Conservation (phyloP, 441 rosid species). For the Populus hybrid region DNA sequence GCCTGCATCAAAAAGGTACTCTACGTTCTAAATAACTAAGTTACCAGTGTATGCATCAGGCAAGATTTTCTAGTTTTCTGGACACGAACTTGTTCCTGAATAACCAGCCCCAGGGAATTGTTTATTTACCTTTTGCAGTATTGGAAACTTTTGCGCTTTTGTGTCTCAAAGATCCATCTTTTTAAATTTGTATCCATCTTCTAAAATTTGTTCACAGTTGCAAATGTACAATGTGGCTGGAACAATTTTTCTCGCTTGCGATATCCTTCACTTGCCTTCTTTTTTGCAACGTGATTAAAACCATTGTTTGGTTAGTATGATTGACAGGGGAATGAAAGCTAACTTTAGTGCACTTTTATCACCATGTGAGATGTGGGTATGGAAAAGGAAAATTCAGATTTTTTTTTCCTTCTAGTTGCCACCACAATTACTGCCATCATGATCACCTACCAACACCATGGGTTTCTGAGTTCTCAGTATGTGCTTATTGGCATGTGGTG, state of each 20-base stretch:
- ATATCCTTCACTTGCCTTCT: not conserved
- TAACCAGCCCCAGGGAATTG: not conserved
- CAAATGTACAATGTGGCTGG: not conserved
- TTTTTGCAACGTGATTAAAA: not conserved
- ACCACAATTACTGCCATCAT: no score
- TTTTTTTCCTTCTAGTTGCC: no score
- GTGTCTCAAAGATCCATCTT: not conserved
- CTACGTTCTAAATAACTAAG: not conserved
- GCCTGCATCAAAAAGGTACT: constrained; percentile 53
- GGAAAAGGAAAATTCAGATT: no score
- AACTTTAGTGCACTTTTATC: not conserved
- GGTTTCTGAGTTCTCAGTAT: not conserved
- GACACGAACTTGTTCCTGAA: not conserved
- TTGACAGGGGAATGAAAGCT: not conserved
- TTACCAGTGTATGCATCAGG: not conserved
- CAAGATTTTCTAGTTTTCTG: not conserved
- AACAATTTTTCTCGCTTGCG: not conserved
- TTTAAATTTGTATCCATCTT: no score
- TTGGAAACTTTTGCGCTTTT: not conserved
- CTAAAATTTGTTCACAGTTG: not conserved
- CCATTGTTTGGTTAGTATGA: not conserved
- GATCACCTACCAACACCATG: no score
- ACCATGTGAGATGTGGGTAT: no score
- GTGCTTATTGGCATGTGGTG: not conserved
- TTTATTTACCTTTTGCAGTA: not conserved